phyloP scores from a whole-genome alignment of 2,329 filamentous ascomycete genomes.

The Fusarium phyllophilum region DNA sequence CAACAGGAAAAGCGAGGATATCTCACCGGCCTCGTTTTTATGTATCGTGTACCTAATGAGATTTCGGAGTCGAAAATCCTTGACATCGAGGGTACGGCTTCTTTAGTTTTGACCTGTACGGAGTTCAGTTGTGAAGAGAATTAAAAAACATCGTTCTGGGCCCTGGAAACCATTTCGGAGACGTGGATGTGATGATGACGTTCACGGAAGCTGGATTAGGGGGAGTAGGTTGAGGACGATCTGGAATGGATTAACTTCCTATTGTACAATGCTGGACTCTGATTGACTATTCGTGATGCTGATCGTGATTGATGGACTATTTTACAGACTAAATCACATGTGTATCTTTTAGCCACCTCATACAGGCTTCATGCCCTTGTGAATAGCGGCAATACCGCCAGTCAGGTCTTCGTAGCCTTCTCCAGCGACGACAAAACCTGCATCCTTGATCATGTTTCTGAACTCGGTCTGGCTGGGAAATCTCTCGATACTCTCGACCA shows the following conservation, averaged over 20 bases:
- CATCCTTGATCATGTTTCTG: conserved; percentile 81
- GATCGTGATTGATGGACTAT: conserved; percentile 17
- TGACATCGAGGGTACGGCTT: conserved; percentile 45
- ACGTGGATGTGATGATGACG: conserved; percentile 32
- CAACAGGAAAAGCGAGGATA: conserved; percentile 39
- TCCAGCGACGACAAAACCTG: conserved; percentile 86
- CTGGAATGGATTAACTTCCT: conserved; percentile 40
- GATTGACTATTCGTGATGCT: conserved; percentile 23
- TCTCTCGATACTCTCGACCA: conserved; percentile 96
- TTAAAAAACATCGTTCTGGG: conserved; percentile 45
- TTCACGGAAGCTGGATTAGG: conserved; percentile 29
- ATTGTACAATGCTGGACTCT: conserved; percentile 37
- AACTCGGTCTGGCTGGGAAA: conserved; percentile 92
- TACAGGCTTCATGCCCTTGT: conserved; percentile 90
- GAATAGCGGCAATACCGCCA: conserved; percentile 92
- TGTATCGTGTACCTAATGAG: conserved; percentile 53
- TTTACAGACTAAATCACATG: conserved; percentile 40
- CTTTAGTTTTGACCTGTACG: conserved; percentile 48
- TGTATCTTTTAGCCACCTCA: conserved; percentile 30
- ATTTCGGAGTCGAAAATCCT: conserved; percentile 44
- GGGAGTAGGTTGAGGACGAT: conserved; percentile 32
- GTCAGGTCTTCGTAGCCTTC: conserved; percentile 90
- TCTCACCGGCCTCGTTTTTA: conserved; percentile 41
- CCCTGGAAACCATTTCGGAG: conserved; percentile 34
- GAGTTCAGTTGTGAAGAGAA: conserved; percentile 48